Conservation (phyloP, 192 early-diverging fungal species). For the Backusella macrospora region DNA sequence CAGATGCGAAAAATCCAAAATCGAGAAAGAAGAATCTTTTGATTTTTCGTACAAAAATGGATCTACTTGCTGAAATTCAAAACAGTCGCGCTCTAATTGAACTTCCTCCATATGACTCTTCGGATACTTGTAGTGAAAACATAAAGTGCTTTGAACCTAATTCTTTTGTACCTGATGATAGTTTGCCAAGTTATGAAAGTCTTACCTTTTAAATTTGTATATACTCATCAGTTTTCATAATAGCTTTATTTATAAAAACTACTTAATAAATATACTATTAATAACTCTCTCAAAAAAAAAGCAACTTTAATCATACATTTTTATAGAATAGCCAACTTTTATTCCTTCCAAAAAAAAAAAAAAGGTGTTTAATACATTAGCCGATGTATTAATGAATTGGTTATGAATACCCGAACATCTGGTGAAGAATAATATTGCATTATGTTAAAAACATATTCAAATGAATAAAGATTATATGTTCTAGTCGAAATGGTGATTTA, state of each 20-base stretch:
- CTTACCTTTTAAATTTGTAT: background rate
- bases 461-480: too few relatives aligned
- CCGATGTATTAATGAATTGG: too few relatives aligned
- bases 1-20: background rate
- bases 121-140: background rate
- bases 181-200: background rate
- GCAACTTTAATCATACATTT: too few relatives aligned
- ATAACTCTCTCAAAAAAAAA: too few relatives aligned
- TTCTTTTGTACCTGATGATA: background rate
- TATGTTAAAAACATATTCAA: too few relatives aligned
- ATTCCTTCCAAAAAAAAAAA: too few relatives aligned
- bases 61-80: conserved; percentile 3
- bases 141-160: background rate
- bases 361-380: too few relatives aligned
- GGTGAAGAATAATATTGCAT: too few relatives aligned
- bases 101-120: background rate
- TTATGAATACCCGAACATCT: too few relatives aligned
- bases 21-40: background rate
- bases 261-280: background rate
- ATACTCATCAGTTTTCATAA: background rate
- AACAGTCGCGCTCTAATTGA: background rate
- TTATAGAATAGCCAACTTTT: too few relatives aligned
- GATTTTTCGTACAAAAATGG: background rate
- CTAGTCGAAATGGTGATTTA: too few relatives aligned
- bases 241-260: background rate